Percentiles rank a stretch among this genome's conserved stretches.
Evolutionary conservation across 768 basidiomycete genomes (phyloP).

Genomic region (Candolleomyces efflorescens): DNA sequence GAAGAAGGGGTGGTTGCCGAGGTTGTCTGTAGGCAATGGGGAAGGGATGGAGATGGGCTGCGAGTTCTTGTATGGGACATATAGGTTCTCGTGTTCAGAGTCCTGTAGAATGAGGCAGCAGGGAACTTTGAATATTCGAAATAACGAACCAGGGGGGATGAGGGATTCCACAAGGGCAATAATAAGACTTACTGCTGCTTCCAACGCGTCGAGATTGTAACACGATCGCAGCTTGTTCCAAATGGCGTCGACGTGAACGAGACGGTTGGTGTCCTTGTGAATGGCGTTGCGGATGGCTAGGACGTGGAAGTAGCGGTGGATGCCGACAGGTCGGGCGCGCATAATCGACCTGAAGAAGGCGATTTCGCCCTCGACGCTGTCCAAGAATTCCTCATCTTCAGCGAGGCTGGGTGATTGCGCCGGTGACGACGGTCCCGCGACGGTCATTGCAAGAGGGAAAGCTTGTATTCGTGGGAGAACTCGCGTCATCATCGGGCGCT

Average conservation of each 20-base stretch:
- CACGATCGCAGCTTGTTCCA: constrained; percentile 72
- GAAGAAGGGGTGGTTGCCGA: constrained; percentile 68
- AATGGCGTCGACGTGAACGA: constrained; percentile 57
- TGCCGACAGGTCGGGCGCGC: constrained; percentile 77
- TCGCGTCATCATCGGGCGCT: too few species aligned
- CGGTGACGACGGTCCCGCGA: constrained; percentile 10
- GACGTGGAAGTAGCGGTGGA: constrained; percentile 79
- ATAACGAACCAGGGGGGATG: not conserved
- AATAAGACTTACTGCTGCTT: constrained; percentile 52
- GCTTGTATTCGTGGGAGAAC: too few species aligned
- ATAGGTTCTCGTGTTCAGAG: constrained; percentile 32
- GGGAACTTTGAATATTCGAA: not conserved
- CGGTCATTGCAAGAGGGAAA: constrained; percentile 14
- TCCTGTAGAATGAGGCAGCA: constrained; percentile 27
- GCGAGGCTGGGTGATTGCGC: constrained; percentile 10
- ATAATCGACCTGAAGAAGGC: constrained; percentile 81
- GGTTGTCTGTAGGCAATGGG: constrained; percentile 67
- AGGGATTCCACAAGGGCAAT: not conserved
- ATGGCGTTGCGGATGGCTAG: constrained; percentile 72
- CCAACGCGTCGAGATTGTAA: constrained; percentile 74
- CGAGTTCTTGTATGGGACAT: constrained; percentile 20
- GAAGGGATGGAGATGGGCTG: constrained; percentile 54
- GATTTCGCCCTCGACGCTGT: constrained; percentile 78
- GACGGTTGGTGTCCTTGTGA: constrained; percentile 60
- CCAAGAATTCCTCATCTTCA: constrained; percentile 46